Evolutionary conservation across 1,284 basidiomycete genomes (phyloP), one percentile per base, ranked within the genome.

Genomic region (Schizophyllum amplum): DNA sequence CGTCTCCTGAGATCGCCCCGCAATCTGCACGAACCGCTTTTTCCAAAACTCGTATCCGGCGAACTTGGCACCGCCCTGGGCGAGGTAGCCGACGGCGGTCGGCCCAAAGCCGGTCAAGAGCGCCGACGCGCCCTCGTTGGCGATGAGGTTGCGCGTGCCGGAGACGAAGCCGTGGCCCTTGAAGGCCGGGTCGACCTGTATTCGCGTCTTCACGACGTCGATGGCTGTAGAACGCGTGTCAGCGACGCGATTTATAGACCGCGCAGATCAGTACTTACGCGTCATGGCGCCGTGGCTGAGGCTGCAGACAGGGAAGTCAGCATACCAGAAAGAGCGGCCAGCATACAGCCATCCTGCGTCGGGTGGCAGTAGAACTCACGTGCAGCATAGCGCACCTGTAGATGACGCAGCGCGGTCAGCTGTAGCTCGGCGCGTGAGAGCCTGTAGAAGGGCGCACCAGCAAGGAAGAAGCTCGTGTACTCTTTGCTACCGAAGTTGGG

Each of bases 161-260:
- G 83, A 78, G 20, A 91, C 62, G 60, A 96, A 81, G 6, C 78
- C 82, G 56, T 82, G 72, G 47, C 81, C 78, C 60, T 82, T 83
- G 65, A 90, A 84, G 0, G 80, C 72, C 0, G 92, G 87, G 70
- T 95, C 90, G 49, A 96, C 81, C 71, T 95, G 93, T 55, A 96
- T 94, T 11, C 92, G 83, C 0, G 94, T 96, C 71, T 97, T 96
- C 59, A 95, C 85, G 59, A 96, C 93, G 67, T 96, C 94, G 61
- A 94, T 82, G 9, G 91, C 90, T 83, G 62, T 2, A 53, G 53
- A 23, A 27, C 24, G 15, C 11, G 9, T 3, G 11, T 55, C 27
- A 47, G 42, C 56, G 33, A 24, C 23, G 49, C 26, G 24, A 27
- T 54, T 27, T 47, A 24, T 20, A n/a, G 52, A 15, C 15, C 52